Evolutionary conservation across 2,329 filamentous ascomycete genomes (phyloP).

Genomic region (Grosmannia clavigera): DNA sequence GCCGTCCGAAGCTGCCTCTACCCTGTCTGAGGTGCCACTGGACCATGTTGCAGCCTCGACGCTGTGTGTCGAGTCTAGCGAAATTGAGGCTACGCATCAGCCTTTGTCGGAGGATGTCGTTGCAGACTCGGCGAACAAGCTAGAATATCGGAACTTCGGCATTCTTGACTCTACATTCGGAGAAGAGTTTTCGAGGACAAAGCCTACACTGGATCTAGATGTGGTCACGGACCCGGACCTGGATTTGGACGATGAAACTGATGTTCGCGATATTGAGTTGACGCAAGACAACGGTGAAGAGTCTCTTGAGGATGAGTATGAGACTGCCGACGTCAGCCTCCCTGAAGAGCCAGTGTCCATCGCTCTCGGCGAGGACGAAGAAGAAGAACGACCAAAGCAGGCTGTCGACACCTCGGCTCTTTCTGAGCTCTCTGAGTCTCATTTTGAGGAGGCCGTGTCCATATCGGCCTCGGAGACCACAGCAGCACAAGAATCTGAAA

Average conservation of each 20-base stretch:
- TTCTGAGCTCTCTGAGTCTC: neutral
- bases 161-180: neutral
- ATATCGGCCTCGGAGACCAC: no score
- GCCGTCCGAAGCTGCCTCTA: neutral
- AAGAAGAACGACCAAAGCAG: neutral
- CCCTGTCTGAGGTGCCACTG: neutral
- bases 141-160: neutral
- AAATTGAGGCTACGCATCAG: neutral
- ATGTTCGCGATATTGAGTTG: neutral
- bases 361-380: neutral
- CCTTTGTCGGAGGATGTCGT: neutral
- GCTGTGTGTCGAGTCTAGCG: neutral
- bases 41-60: neutral
- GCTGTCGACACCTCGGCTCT: neutral
- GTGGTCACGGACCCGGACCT: neutral
- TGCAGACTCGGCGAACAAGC: neutral
- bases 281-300: neutral
- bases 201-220: conserved; percentile 2
- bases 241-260: neutral
- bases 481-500: neutral
- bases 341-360: neutral
- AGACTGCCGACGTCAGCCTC: neutral
- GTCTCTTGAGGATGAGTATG: neutral
- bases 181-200: conserved; percentile 5
- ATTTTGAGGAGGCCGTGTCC: neutral